Base-by-base conservation (phyloP, 495 filamentous ascomycete genomes). In the Penicillium manginii region DNA sequence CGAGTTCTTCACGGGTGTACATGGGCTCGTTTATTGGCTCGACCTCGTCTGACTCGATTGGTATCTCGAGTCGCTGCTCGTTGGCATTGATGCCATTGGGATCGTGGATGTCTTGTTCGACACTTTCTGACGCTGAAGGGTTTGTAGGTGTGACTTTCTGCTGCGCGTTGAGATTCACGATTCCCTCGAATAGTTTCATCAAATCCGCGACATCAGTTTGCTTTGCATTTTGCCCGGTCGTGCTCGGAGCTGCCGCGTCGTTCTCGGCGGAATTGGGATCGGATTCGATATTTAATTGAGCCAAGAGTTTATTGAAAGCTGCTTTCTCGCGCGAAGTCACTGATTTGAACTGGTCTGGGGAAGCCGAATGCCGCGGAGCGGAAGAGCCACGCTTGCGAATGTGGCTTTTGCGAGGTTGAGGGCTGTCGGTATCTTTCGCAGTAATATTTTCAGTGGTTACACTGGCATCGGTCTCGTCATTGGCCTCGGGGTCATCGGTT, bases 311-410 rank as follows among this genome's bases (percentile, higher is more conserved):
- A n/a, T 26, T 26, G n/a, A 47, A 47, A 1, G 46, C 55, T 18
- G 59, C 52, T 39, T 60, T 71, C 54, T 74, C 71, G 15, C 45
- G 22, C 22, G 19, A 42, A 21, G 71, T 74, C 59, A 74, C 65
- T 2, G 57, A 52, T 11, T 15, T 57, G 18, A 32, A 12, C 4
- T 39, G 55, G 50, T 17, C 35, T 5, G 17, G 33, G 18, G 14
- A 33, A 4, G 22, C 8, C 19, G 35, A 32, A 14, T 50, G 26
- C 11, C 23, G 17, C 29, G 64, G 42, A 0, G 59, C 23, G 5
- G 63, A 52, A 26, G 63, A 64, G 32, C 67, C 68, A 19, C 64
- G 68, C 50, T 55, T 61, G 15, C 61, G 69, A 2, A 78, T 39
- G 48, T 63, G 74, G 50, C 69, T 75, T 52, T 9, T 60, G 21